These are phyloP conservation scores for Amanita inopinata DNA, from an alignment of 768 basidiomycete genomes.

Conservation along the genomic window DNA sequence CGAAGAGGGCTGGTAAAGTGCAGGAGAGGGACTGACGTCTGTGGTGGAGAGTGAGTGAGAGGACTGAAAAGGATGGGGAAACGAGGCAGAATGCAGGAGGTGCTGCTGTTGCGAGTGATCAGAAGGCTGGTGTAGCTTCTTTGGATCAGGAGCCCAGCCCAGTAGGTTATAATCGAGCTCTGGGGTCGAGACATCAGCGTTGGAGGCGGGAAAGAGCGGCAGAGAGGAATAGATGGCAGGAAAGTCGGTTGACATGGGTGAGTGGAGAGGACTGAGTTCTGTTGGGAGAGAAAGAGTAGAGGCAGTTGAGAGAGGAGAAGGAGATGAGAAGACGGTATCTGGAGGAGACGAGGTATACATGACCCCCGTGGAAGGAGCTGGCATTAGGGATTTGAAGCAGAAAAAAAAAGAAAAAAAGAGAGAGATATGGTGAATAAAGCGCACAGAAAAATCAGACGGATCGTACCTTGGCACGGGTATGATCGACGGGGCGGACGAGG, in stretches of 20 bases:
- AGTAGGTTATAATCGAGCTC: constrained; percentile 13
- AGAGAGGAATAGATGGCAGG: too few relatives aligned
- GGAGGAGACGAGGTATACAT: constrained; percentile 27
- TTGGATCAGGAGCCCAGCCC: constrained; percentile 10
- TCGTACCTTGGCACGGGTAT: constrained; percentile 18
- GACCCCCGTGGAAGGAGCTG: constrained; percentile 3
- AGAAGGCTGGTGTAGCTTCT: constrained; percentile 10
- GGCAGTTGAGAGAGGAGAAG: constrained; percentile 20
- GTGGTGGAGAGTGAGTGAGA: too few relatives aligned
- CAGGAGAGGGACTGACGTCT: neutral
- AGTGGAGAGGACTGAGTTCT: constrained; percentile 1
- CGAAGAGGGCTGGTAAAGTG: neutral
- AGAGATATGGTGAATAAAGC: constrained; percentile 8
- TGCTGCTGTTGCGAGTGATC: constrained; percentile 8
- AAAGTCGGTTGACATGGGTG: too few relatives aligned
- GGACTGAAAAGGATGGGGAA: constrained; percentile 9
- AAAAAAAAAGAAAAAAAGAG: too few relatives aligned
- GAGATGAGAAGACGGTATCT: constrained; percentile 30
- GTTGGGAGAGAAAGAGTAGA: neutral
- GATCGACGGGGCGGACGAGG: constrained; percentile 17
- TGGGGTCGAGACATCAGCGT: constrained; percentile 21
- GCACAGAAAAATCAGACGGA: constrained; percentile 8
- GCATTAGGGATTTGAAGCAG: neutral
- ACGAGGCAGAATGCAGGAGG: constrained; percentile 10
- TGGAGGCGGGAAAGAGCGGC: neutral